Evolutionary conservation across 139 green algal genomes (phyloP), one percentile per base, ranked within the genome.

Genomic region (Picochlorum sp.): DNA sequence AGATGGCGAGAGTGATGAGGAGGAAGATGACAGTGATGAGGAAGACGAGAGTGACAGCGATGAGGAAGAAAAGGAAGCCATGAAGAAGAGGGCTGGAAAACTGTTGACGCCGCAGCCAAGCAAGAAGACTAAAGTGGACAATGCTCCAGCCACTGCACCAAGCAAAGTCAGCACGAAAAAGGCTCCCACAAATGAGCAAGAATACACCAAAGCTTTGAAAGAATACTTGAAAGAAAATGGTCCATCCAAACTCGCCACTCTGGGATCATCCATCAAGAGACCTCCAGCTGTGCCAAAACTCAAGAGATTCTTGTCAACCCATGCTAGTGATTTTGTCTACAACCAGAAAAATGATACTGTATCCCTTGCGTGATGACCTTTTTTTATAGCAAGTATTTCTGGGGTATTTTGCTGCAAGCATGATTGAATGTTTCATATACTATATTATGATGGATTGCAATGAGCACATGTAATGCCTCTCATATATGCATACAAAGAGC

Each of bases 331-430:
- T 38, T 70, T 75, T 38, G 34, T 31, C 24, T 70, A 70, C 30
- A 44, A 70, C 28, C 37, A 51, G 21, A 26, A 24, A 7, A 67
- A 24, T 15, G 69, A 75, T 52, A 70, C 45, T 11, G 69, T 75
- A 55, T 65, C 62, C 7, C 69, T 75, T 45, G 14, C 47, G 31
- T 47, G n/a, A 54, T 54, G 7, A 28, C 24, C 2, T 4, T 4
- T 28, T 28, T 54, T 54, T 30, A 5, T 30, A 30, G 28, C 28
- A 30, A 30, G 28, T 7, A 30, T 30, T 30, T 30, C 28, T 30
- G 28, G 28, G 28, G 28, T 30, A 30, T 30, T 30, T 30, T 30
- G 4, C 28, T 30, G 28, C 28, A 0, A 30, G 28, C 28, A 30
- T 6, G 4, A 30, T 30, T 7, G 28, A 30, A 30, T 6, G 28